Evolutionary conservation across 2,329 filamentous ascomycete genomes (phyloP), one percentile per base, ranked within the genome.

Genomic region (Xylaria sp.): DNA sequence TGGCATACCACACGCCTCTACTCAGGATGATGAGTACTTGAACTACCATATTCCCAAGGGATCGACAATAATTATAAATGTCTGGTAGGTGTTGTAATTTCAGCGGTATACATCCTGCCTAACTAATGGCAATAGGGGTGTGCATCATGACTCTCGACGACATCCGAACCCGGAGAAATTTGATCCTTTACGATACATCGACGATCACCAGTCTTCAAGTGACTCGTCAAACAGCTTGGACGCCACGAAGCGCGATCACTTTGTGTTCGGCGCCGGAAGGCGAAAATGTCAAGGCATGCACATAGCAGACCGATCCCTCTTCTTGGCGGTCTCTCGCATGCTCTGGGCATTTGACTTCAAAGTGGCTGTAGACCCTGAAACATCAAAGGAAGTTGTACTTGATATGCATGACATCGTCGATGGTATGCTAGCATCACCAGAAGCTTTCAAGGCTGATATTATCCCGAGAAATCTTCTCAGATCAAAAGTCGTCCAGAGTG

Each of bases 211-310:
- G 28, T 74, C 66, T 0, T 73, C 64, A 64, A 76, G 74, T 10
- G 78, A 79, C 38, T 72, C 79, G 0, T 74, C 76, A 51, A 76
- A 73, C 58, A 69, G 81, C 15, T 65, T 79, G 0, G 76, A 76
- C 20, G 46, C 51, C 10, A 67, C 65, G 4, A 70, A 75, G 48
- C 76, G 77, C 0, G 76, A 78, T 38, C 76, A 78, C 48, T 78
- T 74, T 56, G 38, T 64, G 11, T 78, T 77, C 40, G 76, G 76
- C 1, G 73, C 73, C 2, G 75, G 76, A 2, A 66, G 76, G 6
- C 73, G 76, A 3, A 81, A 87, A 31, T 90, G 88, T 73, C 86
- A 84, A 2, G 88, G 69, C 0, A 75, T 72, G 64, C 75, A 77
- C 44, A 72, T 79, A 17, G 75, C 72, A 3, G 79, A 80, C 36